These are phyloP conservation scores for Backusella macrospora DNA, from an alignment of 192 early-diverging fungal genomes.

Conservation along the genomic window DNA sequence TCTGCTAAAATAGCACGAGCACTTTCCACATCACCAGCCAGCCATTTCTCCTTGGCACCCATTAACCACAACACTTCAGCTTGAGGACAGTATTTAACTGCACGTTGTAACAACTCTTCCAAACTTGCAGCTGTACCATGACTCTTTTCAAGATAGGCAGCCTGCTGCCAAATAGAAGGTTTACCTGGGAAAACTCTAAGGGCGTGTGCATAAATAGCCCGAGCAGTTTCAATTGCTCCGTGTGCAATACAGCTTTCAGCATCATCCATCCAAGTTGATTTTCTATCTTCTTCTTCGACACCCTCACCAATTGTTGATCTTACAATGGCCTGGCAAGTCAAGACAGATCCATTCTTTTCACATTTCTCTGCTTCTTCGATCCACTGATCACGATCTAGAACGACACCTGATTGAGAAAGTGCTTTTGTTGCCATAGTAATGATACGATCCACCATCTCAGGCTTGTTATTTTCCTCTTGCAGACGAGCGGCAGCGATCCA, in stretches of 20 bases:
- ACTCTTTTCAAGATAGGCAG: conserved; percentile 84
- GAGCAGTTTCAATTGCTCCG: conserved; percentile 73
- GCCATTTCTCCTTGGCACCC: conserved; percentile 95
- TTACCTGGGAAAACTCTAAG: conserved; percentile 75
- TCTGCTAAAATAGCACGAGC: conserved; percentile 83
- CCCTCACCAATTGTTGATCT: conserved; percentile 76
- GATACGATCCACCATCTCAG: conserved; percentile 66
- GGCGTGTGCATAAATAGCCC: conserved; percentile 86
- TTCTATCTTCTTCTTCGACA: conserved; percentile 76
- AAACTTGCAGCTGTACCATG: conserved; percentile 78
- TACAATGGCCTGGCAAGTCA: conserved; percentile 86
- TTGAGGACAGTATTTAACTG: conserved; percentile 88
- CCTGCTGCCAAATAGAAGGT: conserved; percentile 82
- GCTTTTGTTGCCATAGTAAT: conserved; percentile 71
- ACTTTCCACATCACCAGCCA: conserved; percentile 75
- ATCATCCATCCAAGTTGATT: conserved; percentile 87
- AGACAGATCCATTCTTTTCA: conserved; percentile 77
- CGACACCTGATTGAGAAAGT: conserved; percentile 65
- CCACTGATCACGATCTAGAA: conserved; percentile 87
- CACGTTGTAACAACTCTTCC: conserved; percentile 79
- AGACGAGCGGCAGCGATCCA: conserved; percentile 95
- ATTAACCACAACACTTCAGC: conserved; percentile 96
- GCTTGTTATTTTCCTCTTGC: conserved; percentile 81
- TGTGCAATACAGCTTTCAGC: conserved; percentile 73
- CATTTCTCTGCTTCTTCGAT: conserved; percentile 81